These are phyloP conservation scores for Aspergillus funiculosus DNA, from an alignment of 495 filamentous ascomycete genomes.

Conservation along the genomic window DNA sequence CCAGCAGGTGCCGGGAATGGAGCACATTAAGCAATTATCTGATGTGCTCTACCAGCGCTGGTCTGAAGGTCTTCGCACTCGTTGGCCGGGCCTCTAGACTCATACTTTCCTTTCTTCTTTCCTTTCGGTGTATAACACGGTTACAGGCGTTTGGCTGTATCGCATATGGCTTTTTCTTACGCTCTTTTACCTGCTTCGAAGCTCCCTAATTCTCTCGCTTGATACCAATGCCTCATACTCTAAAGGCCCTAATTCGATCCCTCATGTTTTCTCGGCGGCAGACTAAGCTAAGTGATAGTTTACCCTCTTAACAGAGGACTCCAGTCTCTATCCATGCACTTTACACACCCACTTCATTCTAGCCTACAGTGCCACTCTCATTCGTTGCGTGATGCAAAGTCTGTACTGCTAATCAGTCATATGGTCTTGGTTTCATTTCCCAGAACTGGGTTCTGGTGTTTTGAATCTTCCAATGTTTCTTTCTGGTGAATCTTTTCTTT, in stretches of 20 bases:
- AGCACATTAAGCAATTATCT: constrained; percentile 80
- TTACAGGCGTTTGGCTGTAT: constrained; percentile 10
- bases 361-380: too few relatives aligned
- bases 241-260: not conserved
- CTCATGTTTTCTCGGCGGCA: too few relatives aligned
- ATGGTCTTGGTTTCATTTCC: not conserved
- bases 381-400: too few relatives aligned
- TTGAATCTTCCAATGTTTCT: constrained; percentile 1
- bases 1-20: constrained; percentile 66
- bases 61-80: constrained; percentile 72
- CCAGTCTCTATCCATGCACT: too few relatives aligned
- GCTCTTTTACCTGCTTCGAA: constrained; percentile 9
- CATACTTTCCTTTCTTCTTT: constrained; percentile 2
- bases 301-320: too few relatives aligned
- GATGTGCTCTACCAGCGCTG: constrained; percentile 88
- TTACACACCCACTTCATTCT: too few relatives aligned
- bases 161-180: constrained; percentile 2
- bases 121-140: constrained; percentile 15
- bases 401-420: constrained; percentile 2
- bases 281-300: too few relatives aligned
- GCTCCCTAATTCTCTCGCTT: constrained; percentile 12
- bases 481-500: constrained; percentile 11
- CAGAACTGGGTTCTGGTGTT: constrained; percentile 15
- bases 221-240: not conserved
- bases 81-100: constrained; percentile 61